Conservation (phyloP, 1,284 basidiomycete genomes). For the Vanrija sp. region DNA sequence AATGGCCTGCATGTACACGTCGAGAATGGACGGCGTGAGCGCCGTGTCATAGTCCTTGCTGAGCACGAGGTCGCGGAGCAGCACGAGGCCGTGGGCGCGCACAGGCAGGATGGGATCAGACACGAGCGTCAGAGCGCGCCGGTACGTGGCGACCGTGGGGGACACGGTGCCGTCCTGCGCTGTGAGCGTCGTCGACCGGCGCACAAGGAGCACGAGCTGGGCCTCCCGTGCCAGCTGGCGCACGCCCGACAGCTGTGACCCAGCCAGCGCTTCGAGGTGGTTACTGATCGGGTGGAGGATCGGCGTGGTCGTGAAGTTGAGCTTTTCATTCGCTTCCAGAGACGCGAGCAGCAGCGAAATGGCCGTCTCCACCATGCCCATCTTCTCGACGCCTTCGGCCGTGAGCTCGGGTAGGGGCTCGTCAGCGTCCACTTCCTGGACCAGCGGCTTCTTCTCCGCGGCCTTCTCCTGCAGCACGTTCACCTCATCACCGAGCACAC, state of each 20-base stretch:
- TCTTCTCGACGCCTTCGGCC: conserved; percentile 46
- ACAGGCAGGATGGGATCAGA: conserved; percentile 94
- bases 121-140: conserved; percentile 78
- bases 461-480: conserved; percentile 5
- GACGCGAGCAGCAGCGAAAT: conserved; percentile 72
- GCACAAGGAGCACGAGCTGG: conserved; percentile 30
- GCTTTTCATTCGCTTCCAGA: conserved; percentile 72
- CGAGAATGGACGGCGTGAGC: conserved; percentile 75
- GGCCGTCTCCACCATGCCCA: conserved; percentile 63
- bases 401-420: conserved; percentile 17
- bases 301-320: conserved; percentile 62
- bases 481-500: conserved; percentile 53
- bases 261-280: conserved; percentile 59
- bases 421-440: conserved; percentile 17
- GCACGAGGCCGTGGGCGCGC: conserved; percentile 81
- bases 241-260: conserved; percentile 52
- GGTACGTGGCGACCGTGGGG: conserved; percentile 64
- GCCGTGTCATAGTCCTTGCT: conserved; percentile 50
- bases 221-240: conserved; percentile 65
- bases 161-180: conserved; percentile 34
- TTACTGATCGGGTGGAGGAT: conserved; percentile 67
- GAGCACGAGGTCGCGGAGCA: conserved; percentile 70
- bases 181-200: conserved; percentile 19
- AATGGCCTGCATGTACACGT: conserved; percentile 78
- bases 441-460: conserved; percentile 10